Base-by-base conservation (phyloP, 495 filamentous ascomycete genomes). In the Aspergillus funiculosus region DNA sequence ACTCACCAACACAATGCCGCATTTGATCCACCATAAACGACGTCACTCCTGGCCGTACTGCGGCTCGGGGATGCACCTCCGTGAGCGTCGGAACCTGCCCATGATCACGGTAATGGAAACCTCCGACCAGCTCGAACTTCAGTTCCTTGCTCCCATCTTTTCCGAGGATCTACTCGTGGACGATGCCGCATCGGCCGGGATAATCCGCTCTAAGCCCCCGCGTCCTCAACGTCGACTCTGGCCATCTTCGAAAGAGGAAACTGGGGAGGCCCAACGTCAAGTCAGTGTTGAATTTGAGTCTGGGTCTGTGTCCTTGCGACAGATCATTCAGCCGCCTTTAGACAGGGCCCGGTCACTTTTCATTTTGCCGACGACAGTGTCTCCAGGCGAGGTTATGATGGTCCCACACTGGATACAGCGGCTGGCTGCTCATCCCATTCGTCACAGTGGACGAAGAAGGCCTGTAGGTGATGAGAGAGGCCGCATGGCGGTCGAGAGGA, bases 1-100 rank as follows among this genome's bases (percentile, higher is more conserved):
- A 17, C 35, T 37, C 26, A 48, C 21, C 13, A 48, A 44, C 26
- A 68, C n/a, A n/a, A n/a, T 70, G 67, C 47, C 62, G 10, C 49
- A 44, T 25, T 32, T 54, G 13, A 54, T 50, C 18, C 54, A 68
- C 46, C 66, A 70, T 49, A 47, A 53, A 54, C 48, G 67, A 50
- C 60, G 66, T 42, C 65, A 71, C 38, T 64, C 65, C 32, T 71
- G 67, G 67, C 67, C 67, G 5, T 61, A 67, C 48, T 66, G 65
- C 43, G 59, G 60, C 37, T 57, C 63, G 10, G 54, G 58, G 15
- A 29, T 18, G 20, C 25, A 43, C 3, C 30, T 39, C 20, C 44
- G 19, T 2, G 48, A 31, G 13, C 24, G 27, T n/a, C 49, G 34
- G 20, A 50, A 46, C 25, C 18, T 51, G 19, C 43, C 50, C 2